phyloP scores from a whole-genome alignment of 2,329 filamentous ascomycete genomes.

The Ophiostoma sp. region DNA sequence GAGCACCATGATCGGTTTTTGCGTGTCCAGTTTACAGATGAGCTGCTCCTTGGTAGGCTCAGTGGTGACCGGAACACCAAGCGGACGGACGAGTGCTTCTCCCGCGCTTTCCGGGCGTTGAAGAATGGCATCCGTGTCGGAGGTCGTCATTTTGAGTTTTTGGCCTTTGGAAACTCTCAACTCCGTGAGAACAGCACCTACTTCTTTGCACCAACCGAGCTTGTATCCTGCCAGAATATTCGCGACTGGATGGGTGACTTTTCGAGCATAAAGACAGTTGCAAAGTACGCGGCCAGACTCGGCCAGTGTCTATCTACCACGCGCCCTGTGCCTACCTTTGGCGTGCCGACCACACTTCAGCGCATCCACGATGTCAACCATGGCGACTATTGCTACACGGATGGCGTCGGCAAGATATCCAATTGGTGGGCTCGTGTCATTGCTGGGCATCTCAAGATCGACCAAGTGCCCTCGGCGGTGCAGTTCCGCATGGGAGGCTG shows the following conservation, averaged over 20 bases:
- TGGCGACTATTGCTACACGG: conserved; percentile 66
- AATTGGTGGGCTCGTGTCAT: conserved; percentile 67
- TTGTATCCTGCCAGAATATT: conserved; percentile 67
- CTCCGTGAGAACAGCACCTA: conserved; percentile 88
- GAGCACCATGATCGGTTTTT: conserved; percentile 72
- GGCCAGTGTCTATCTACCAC: conserved; percentile 97
- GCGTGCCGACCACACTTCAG: conserved; percentile 51
- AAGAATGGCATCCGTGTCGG: conserved; percentile 76
- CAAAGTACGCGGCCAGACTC: conserved; percentile 81
- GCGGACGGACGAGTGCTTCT: conserved; percentile 65
- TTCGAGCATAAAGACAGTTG: conserved; percentile 71
- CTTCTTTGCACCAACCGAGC: conserved; percentile 72
- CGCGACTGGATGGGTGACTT: conserved; percentile 85
- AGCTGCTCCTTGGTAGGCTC: conserved; percentile 59
- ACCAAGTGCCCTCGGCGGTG: conserved; percentile 67
- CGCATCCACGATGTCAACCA: conserved; percentile 64
- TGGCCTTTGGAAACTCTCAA: conserved; percentile 93
- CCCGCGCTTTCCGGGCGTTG: conserved; percentile 65
- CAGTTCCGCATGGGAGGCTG: conserved; percentile 90
- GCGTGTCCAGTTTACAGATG: conserved; percentile 83
- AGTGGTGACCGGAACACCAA: conserved; percentile 47
- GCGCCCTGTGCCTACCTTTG: conserved; percentile 60
- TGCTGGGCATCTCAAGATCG: conserved; percentile 60
- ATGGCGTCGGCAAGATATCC: conserved; percentile 93
- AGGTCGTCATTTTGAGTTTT: conserved; percentile 75